phyloP scores from a whole-genome alignment of 352 stramenopile species.

The Pythium phragmiticola region DNA sequence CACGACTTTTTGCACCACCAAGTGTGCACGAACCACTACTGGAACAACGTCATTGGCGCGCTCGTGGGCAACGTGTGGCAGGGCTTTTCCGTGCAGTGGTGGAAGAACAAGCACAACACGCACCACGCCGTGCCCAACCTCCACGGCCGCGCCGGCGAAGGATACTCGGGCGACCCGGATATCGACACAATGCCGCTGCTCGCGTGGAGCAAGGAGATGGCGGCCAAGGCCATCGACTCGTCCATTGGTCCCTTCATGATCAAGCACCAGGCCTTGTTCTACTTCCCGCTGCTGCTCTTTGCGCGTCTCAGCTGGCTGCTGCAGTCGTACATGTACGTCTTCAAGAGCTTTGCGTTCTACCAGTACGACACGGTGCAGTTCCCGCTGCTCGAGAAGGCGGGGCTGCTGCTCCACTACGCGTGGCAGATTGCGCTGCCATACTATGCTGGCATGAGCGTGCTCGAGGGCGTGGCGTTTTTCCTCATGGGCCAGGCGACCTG shows the following conservation, averaged over 20 bases:
- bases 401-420: conserved; percentile 87
- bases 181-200: conserved; percentile 99
- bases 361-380: conserved; percentile 88
- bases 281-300: conserved; percentile 97
- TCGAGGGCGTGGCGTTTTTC: conserved; percentile 80
- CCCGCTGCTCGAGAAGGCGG: conserved; percentile 71
- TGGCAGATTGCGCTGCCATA: conserved; percentile 90
- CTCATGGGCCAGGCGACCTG: conserved; percentile 87
- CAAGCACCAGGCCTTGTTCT: conserved; percentile 92
- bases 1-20: conserved; percentile 98
- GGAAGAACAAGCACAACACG: conserved; percentile 99
- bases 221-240: conserved; percentile 80
- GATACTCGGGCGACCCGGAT: conserved; percentile 93
- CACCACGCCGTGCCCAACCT: conserved; percentile 98
- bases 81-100: conserved; percentile 96
- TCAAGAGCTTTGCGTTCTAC: conserved; percentile 83
- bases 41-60: conserved; percentile 92
- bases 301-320: conserved; percentile 96
- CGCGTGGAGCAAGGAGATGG: conserved; percentile 97
- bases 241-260: conserved; percentile 90
- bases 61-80: conserved; percentile 97
- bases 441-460: conserved; percentile 58
- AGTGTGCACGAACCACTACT: conserved; percentile 94
- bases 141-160: conserved; percentile 85
- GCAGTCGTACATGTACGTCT: conserved; percentile 96